Conservation (phyloP, 1,139 yeast species). For the Pichia sp. region DNA sequence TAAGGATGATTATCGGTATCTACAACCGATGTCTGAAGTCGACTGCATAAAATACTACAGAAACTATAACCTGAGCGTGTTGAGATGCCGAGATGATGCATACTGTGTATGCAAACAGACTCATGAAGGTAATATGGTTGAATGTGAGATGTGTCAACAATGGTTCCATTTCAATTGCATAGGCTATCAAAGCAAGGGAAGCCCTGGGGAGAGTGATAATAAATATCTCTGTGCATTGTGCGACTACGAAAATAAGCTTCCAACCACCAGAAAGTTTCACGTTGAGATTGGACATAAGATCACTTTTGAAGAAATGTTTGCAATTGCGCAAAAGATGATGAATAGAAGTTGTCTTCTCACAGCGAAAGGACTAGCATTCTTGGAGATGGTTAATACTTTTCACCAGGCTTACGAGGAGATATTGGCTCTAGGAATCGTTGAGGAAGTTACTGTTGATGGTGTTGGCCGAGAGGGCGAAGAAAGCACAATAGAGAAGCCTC, state of each 20-base stretch:
- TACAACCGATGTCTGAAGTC: too few species aligned
- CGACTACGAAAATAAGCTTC: constrained; percentile 30
- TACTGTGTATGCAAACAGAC: constrained; percentile 68
- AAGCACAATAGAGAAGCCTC: background rate
- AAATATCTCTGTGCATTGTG: constrained; percentile 67
- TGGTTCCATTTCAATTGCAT: constrained; percentile 77
- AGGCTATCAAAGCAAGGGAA: constrained; percentile 32
- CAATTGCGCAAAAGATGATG: constrained; percentile 3
- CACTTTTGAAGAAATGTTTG: constrained; percentile 5
- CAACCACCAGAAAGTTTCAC: constrained; percentile 24
- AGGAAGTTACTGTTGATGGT: background rate
- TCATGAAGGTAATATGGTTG: constrained; percentile 66
- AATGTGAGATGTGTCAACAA: constrained; percentile 71
- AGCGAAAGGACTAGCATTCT: constrained; percentile 4
- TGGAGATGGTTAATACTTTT: constrained; percentile 3
- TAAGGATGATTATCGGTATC: constrained; percentile 7
- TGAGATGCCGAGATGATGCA: constrained; percentile 12
- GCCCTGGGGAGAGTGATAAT: constrained; percentile 18
- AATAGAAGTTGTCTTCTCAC: background rate
- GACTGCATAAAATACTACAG: constrained; percentile 7
- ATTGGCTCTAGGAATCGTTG: background rate
- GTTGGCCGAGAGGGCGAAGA: background rate
- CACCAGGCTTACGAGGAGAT: background rate
- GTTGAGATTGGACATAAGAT: constrained; percentile 1
- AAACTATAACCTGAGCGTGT: constrained; percentile 8